Conservation (phyloP, 2,329 filamentous ascomycete species). For the Aspergillus puulaauensis region DNA sequence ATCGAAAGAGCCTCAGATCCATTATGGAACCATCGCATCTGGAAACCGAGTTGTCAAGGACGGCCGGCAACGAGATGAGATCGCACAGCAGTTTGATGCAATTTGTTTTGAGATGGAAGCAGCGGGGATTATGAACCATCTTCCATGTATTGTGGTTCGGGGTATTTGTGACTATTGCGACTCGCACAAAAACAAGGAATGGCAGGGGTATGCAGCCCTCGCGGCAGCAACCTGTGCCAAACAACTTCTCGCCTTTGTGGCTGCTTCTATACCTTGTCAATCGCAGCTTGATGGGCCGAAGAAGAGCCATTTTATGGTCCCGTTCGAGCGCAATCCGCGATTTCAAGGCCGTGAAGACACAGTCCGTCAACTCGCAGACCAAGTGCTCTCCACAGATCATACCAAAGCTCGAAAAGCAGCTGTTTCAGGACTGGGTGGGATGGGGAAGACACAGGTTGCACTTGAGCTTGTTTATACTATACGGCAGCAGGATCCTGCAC, state of each 20-base stretch:
- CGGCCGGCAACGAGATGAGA: not conserved
- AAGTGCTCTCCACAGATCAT: too few species aligned
- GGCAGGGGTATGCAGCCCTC: not conserved
- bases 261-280: rapidly evolving
- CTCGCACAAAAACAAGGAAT: not conserved
- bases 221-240: not conserved
- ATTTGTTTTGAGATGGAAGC: conserved; percentile 7
- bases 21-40: not conserved
- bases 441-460: conserved; percentile 27
- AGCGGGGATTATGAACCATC: conserved; percentile 10
- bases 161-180: conserved; percentile 19
- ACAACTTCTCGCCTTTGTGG: not conserved
- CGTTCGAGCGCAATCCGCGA: not conserved
- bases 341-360: not conserved
- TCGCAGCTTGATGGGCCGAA: not conserved
- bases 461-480: conserved; percentile 24
- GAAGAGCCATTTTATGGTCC: not conserved
- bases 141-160: conserved; percentile 15
- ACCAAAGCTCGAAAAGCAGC: not conserved
- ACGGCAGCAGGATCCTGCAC: not conserved
- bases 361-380: not conserved
- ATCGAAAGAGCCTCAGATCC: not conserved
- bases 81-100: not conserved
- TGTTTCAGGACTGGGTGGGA: conserved; percentile 11
- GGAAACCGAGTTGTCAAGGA: not conserved